Percentiles rank a stretch among this genome's conserved stretches.
phyloP scores from a whole-genome alignment of 805 yeast species.

The Vanderwaltozyma yarrowii region DNA sequence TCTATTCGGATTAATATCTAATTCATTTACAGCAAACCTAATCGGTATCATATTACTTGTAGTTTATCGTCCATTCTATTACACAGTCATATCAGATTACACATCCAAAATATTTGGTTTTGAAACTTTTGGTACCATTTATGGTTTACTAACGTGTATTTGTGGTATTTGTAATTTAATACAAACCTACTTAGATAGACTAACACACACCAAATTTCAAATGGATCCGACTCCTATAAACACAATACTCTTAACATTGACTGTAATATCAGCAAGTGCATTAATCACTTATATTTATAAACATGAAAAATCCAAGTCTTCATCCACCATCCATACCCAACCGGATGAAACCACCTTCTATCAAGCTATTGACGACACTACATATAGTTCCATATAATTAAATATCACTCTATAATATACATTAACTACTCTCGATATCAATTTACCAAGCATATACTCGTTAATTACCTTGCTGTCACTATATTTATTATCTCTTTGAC shows the following conservation, averaged over 20 bases:
- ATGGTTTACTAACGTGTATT: constrained; percentile 74
- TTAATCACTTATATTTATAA: constrained; percentile 3
- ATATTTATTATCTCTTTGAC: background rate
- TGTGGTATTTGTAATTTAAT: constrained; percentile 72
- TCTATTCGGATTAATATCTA: constrained; percentile 52
- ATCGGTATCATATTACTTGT: constrained; percentile 65
- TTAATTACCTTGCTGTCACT: background rate
- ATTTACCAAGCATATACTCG: no score
- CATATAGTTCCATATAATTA: no score
- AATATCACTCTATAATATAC: no score
- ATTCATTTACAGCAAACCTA: constrained; percentile 38
- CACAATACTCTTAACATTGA: constrained; percentile 39
- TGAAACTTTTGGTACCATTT: constrained; percentile 82
- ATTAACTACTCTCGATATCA: no score
- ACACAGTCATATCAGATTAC: constrained; percentile 86
- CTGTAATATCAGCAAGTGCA: constrained; percentile 30
- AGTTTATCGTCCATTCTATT: constrained; percentile 81
- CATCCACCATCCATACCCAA: background rate
- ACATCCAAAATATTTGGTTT: constrained; percentile 91
- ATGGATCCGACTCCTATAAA: constrained; percentile 81
- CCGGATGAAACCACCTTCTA: background rate
- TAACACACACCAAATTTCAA: constrained; percentile 56
- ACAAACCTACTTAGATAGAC: constrained; percentile 58
- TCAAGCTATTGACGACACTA: no score
- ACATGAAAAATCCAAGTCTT: background rate